These are phyloP conservation scores for Rhizophagus sp. DNA, from an alignment of 192 early-diverging fungal genomes.

Conservation along the genomic window DNA sequence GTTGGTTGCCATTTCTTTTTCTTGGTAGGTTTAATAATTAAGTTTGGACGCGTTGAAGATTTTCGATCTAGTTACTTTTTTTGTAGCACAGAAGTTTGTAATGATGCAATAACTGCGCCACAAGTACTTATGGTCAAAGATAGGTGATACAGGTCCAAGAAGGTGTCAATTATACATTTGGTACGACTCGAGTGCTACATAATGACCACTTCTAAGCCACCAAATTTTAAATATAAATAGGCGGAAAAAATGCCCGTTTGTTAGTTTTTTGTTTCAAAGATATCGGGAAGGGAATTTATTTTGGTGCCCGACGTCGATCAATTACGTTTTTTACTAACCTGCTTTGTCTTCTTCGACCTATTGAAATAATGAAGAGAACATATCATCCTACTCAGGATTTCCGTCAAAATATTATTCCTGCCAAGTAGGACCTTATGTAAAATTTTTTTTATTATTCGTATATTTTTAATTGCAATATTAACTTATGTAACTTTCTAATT, in stretches of 20 bases:
- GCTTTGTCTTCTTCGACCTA: not conserved
- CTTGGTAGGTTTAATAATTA: too few species aligned
- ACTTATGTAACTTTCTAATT: not conserved
- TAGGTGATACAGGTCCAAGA: too few species aligned
- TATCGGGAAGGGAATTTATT: not conserved
- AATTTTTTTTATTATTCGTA: not conserved
- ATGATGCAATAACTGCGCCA: too few species aligned
- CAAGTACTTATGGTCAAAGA: too few species aligned
- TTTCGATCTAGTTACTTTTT: too few species aligned
- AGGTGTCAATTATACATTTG: too few species aligned
- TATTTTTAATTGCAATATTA: not conserved
- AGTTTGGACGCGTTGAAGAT: too few species aligned
- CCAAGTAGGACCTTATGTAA: not conserved
- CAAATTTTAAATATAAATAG: not conserved
- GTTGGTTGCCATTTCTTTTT: too few species aligned
- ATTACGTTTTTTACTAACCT: not conserved
- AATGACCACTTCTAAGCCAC: not conserved
- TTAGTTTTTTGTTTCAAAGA: not conserved
- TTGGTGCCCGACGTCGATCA: not conserved
- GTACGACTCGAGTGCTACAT: not conserved
- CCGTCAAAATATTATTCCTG: not conserved
- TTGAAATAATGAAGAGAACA: not conserved
- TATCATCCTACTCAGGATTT: not conserved
- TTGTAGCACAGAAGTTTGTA: too few species aligned
- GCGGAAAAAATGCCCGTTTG: not conserved